Evolutionary conservation across 2,329 filamentous ascomycete genomes (phyloP), one percentile per base, ranked within the genome.

Genomic region (Ophiostoma himal-ulmi): DNA sequence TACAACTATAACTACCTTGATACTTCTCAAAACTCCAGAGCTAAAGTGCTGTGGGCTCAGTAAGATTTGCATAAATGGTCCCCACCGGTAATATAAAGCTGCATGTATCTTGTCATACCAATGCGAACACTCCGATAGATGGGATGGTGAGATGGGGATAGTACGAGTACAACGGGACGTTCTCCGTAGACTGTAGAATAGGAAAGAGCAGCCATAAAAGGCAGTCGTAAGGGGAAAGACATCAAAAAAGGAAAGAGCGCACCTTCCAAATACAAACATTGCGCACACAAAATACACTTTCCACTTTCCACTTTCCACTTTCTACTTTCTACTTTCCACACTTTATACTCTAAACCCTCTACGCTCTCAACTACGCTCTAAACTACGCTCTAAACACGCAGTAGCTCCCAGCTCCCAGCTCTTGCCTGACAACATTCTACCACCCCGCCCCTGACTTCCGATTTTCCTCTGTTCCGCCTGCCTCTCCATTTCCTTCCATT

Each of bases 381-480:
- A 30, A 30, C 30, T 30, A 30, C 30, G n/a, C n/a, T n/a, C n/a
- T n/a, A n/a, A n/a, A n/a, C n/a, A n/a, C n/a, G 3, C 30, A 30
- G 30, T 30, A 48, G 6, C 44, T 48, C 44, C 44, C 8, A 48
- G 17, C 44, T 48, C 44, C 14, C n/a, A 48, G 5, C 7, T 44
- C 13, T 17, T 48, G 17, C 20, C 17, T 48, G 44, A 48, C 41
- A 39, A 13, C 37, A 39, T 6, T 17, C 3, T 14, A 44, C 54
- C 64, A 66, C 64, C 64, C 64, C 64, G 64, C 64, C 64, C 64
- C 64, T 66, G 64, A 66, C 30, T 44, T 66, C 64, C 66, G 6
- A 17, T 52, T 14, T 14, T 26, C 34, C 65, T 20, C 65, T 44
- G 44, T 48, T 48, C 44, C 44, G 44, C 44, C 44, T 39, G 10